A percentile compares a stretch with the other conserved stretches of the same genome.
phyloP scores from a whole-genome alignment of 805 yeast species.

The Ogataea trehaloabstinens region DNA sequence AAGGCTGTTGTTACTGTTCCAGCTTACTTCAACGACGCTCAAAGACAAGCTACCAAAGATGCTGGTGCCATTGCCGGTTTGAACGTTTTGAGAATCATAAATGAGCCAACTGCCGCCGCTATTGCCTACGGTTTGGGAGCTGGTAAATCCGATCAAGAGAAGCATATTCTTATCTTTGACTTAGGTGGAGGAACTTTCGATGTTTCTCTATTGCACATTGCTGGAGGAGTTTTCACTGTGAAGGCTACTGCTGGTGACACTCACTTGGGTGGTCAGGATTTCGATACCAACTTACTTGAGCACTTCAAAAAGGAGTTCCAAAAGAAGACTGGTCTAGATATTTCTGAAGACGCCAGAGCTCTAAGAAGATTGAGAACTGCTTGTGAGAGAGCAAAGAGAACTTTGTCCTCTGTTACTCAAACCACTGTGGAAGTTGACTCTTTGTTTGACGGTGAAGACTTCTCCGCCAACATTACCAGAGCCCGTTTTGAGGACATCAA shows the following conservation, averaged over 20 bases:
- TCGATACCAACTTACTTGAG: conserved; percentile 92
- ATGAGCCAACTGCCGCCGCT: conserved; percentile 95
- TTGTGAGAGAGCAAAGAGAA: conserved; percentile 99
- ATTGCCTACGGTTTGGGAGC: conserved; percentile 98
- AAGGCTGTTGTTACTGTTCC: conserved; percentile 79
- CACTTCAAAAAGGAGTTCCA: conserved; percentile 89
- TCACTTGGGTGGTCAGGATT: conserved; percentile 99
- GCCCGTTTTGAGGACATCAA: conserved; percentile 97
- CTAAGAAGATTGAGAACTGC: conserved; percentile 98
- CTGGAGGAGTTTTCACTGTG: conserved; percentile 95
- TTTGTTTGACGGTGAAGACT: conserved; percentile 92
- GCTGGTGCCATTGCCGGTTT: conserved; percentile 80
- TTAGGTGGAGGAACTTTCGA: conserved; percentile 99
- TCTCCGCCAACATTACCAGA: conserved; percentile 90
- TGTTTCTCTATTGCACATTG: conserved; percentile 89
- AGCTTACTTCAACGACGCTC: conserved; percentile 78
- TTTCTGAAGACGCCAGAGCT: conserved; percentile 90
- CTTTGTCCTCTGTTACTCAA: conserved; percentile 93
- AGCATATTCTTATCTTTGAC: conserved; percentile 89
- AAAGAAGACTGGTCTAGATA: conserved; percentile 90
- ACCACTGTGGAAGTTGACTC: conserved; percentile 97
- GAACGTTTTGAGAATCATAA: conserved; percentile 72
- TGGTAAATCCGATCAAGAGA: conserved; percentile 75
- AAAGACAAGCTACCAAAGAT: conserved; percentile 80
- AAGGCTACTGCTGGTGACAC: conserved; percentile 99